These are phyloP conservation scores for Penicillium desertorum DNA, from an alignment of 495 filamentous ascomycete species.

Conservation along the genomic window DNA sequence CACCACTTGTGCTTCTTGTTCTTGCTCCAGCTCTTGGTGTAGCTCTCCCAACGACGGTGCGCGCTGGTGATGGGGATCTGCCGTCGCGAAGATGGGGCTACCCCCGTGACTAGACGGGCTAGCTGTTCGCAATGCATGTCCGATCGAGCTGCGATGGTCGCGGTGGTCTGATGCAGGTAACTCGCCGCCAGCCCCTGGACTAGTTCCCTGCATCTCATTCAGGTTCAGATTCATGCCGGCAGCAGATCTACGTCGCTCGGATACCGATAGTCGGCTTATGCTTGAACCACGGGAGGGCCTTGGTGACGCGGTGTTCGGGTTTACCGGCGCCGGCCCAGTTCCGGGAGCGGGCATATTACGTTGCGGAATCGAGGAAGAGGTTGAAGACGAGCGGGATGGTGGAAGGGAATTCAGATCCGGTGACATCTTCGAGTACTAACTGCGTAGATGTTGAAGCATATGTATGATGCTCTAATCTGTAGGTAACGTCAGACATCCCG, in stretches of 20 bases:
- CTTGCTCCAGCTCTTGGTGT: slow-evolving; percentile 91
- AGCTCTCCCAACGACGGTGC: slow-evolving; percentile 88
- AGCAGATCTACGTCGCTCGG: slow-evolving; percentile 56
- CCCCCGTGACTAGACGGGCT: slow-evolving; percentile 58
- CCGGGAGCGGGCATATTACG: slow-evolving; percentile 30
- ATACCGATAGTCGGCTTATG: slow-evolving; percentile 51
- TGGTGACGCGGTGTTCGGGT: slow-evolving; percentile 44
- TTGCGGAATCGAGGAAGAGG: slow-evolving; percentile 35
- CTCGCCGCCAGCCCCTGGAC: slow-evolving; percentile 52
- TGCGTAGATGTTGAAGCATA: neutral
- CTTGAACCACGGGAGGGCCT: slow-evolving; percentile 54
- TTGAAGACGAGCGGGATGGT: slow-evolving; percentile 56
- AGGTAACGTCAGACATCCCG: neutral
- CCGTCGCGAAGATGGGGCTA: slow-evolving; percentile 57
- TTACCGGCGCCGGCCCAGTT: slow-evolving; percentile 29
- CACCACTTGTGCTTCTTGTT: slow-evolving; percentile 94
- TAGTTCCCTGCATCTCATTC: slow-evolving; percentile 64
- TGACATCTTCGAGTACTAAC: slow-evolving; percentile 44
- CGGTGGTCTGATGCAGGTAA: slow-evolving; percentile 33
- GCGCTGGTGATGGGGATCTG: slow-evolving; percentile 64
- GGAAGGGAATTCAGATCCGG: slow-evolving; percentile 79
- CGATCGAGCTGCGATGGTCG: slow-evolving; percentile 39
- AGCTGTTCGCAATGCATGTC: slow-evolving; percentile 48
- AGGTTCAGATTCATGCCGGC: slow-evolving; percentile 72
- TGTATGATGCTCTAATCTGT: slow-evolving; percentile 11